phyloP scores from a whole-genome alignment of 2,329 filamentous ascomycete genomes.

The Epichloe typhina region DNA sequence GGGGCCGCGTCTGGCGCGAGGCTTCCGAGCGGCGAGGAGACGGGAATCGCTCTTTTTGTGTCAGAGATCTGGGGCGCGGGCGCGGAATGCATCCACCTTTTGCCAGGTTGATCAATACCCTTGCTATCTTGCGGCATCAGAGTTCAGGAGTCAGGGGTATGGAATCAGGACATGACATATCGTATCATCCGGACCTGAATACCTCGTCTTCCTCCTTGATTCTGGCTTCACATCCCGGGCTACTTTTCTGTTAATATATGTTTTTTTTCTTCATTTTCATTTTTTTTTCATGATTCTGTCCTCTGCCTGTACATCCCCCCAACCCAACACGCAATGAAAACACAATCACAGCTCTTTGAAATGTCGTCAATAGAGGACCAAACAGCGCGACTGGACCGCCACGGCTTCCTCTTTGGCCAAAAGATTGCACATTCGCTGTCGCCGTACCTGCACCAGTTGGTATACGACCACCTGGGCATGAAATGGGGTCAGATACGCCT shows the following conservation, averaged over 20 bases:
- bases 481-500: slow-evolving; percentile 39
- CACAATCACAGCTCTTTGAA: neutral
- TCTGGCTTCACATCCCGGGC: neutral
- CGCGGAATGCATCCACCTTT: too few species aligned
- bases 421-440: slow-evolving; percentile 43
- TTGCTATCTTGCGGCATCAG: too few species aligned
- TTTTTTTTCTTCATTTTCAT: neutral
- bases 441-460: slow-evolving; percentile 38
- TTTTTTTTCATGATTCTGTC: neutral
- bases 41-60: too few species aligned
- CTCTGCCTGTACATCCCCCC: neutral
- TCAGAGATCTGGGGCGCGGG: too few species aligned
- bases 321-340: neutral
- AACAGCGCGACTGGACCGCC: slow-evolving; percentile 23
- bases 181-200: too few species aligned
- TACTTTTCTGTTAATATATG: too few species aligned
- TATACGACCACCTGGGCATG: slow-evolving; percentile 37
- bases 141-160: too few species aligned
- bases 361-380: slow-evolving; percentile 2
- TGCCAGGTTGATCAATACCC: too few species aligned
- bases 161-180: too few species aligned
- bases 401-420: slow-evolving; percentile 44
- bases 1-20: too few species aligned
- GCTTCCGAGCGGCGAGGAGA: too few species aligned
- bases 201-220: neutral